Evolutionary conservation across 108 stramenopile species (phyloP), one percentile per base, ranked within the genome.

Genomic region (Thalassiosira profunda): DNA sequence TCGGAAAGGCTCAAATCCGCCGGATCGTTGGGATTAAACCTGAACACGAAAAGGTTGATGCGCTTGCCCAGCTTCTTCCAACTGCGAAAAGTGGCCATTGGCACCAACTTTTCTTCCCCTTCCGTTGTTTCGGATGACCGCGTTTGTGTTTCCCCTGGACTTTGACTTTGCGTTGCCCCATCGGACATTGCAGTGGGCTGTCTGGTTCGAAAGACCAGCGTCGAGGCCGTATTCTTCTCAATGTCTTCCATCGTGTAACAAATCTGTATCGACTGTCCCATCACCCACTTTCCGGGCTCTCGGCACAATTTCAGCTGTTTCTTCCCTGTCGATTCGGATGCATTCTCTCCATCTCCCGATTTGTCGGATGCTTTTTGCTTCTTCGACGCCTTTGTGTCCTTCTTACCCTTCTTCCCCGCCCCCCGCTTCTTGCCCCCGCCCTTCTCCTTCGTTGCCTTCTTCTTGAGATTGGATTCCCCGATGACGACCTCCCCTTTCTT

Each of bases 61-160:
- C 79, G 68, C 43, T 83, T 83, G 8, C 70, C 54, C 24, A 83
- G 53, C 37, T 83, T 83, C 12, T 52, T 79, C 77, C 77, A 79
- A 46, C 42, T 65, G 23, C 70, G 77, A 79, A 79, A 79, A 1
- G 77, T 42, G 48, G 76, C 67, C 21, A 77, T 40, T 24, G 67
- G 67, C 17, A 77, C 58, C 31, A 62, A 2, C 14, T 63, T 69
- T 68, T 67, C 58, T 34, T 61, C 52, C 21, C 7, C 20, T 21
- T 17, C 44, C 17, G 63, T 34, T 6, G 48, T 18, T 18, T 49
- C 51, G n/a, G n/a, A n/a, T n/a, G n/a, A n/a, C n/a, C n/a, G n/a
- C n/a, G n/a, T n/a, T n/a, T n/a, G n/a, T n/a, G n/a, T n/a, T n/a
- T n/a, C n/a, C n/a, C n/a, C n/a, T n/a, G n/a, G n/a, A 45, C 43